Percentiles rank a stretch among this genome's conserved stretches.
Evolutionary conservation across 106 monocot species (phyloP).

Genomic region (Iris macrosiphon): DNA sequence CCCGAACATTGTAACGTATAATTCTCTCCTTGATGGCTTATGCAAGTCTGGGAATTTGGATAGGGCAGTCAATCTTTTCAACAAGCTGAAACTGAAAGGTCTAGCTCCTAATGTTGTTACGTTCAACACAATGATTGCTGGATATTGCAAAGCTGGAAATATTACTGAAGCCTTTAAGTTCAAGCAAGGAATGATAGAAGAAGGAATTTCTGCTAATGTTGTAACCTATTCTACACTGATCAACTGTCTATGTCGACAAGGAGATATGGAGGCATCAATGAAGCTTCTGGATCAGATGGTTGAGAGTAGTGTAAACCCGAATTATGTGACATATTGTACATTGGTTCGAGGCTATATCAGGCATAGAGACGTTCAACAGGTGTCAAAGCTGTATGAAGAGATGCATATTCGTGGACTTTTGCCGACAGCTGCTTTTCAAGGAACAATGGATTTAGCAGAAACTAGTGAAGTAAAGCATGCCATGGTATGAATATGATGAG

Average conservation of each 20-base stretch:
- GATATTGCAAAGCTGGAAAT: slow-evolving; percentile 55
- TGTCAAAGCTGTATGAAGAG: slow-evolving; percentile 61
- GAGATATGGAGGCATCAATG: slow-evolving; percentile 43
- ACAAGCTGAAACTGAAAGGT: slow-evolving; percentile 59
- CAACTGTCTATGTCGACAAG: slow-evolving; percentile 59
- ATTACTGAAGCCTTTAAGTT: slow-evolving; percentile 69
- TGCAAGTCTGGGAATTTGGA: slow-evolving; percentile 78
- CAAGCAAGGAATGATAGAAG: slow-evolving; percentile 71
- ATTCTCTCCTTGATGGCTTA: slow-evolving; percentile 91
- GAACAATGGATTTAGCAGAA: slow-evolving; percentile 14
- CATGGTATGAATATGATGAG: slow-evolving; percentile 5
- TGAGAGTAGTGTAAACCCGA: slow-evolving; percentile 59
- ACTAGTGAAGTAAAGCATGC: not conserved
- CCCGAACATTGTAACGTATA: slow-evolving; percentile 71
- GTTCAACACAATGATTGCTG: slow-evolving; percentile 85
- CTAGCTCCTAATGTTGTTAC: slow-evolving; percentile 61
- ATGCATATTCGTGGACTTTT: slow-evolving; percentile 63
- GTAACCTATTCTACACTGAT: slow-evolving; percentile 86
- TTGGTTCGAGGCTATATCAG: slow-evolving; percentile 47
- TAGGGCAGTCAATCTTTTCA: slow-evolving; percentile 72
- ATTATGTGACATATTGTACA: slow-evolving; percentile 57
- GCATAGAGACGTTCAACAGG: slow-evolving; percentile 32
- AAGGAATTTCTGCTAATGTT: slow-evolving; percentile 54
- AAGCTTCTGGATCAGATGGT: slow-evolving; percentile 72
- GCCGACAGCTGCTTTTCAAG: slow-evolving; percentile 18